Evolutionary conservation across 768 basidiomycete genomes (phyloP).

Genomic region (Russula olivacea): DNA sequence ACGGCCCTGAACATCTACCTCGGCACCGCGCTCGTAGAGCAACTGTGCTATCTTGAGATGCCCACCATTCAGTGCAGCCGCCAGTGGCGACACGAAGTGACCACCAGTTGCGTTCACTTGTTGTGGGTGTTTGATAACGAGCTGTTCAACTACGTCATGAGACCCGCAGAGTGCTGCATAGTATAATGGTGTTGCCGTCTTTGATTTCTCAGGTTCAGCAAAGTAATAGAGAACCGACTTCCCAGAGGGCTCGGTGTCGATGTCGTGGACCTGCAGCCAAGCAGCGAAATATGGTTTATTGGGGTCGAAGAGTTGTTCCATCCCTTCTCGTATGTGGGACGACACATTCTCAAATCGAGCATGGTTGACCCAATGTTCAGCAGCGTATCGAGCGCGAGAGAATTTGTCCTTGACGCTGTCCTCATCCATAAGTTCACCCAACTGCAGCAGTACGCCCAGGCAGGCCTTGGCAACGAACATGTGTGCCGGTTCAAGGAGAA

Average conservation of each 20-base stretch:
- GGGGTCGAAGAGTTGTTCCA: background rate
- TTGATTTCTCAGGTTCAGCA: background rate
- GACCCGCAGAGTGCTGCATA: background rate
- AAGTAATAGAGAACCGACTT: rapidly evolving
- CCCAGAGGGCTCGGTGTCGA: background rate
- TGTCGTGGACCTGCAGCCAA: background rate
- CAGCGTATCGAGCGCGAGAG: background rate
- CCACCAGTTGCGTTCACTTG: background rate
- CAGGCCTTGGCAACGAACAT: background rate
- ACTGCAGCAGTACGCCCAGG: background rate
- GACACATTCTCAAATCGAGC: background rate
- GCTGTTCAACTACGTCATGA: background rate
- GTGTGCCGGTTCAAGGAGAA: background rate
- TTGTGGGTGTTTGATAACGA: background rate
- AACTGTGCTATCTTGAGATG: background rate
- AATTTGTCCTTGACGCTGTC: background rate
- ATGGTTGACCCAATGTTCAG: background rate
- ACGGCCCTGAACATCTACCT: background rate
- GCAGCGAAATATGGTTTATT: background rate
- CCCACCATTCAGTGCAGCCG: background rate
- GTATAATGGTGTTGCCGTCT: background rate
- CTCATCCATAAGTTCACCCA: background rate
- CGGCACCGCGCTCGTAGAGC: background rate
- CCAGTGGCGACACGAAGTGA: background rate
- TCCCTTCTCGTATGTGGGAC: background rate